These are phyloP conservation scores for Marasmius sp. DNA, from an alignment of 1,284 basidiomycete genomes.

Conservation along the genomic window DNA sequence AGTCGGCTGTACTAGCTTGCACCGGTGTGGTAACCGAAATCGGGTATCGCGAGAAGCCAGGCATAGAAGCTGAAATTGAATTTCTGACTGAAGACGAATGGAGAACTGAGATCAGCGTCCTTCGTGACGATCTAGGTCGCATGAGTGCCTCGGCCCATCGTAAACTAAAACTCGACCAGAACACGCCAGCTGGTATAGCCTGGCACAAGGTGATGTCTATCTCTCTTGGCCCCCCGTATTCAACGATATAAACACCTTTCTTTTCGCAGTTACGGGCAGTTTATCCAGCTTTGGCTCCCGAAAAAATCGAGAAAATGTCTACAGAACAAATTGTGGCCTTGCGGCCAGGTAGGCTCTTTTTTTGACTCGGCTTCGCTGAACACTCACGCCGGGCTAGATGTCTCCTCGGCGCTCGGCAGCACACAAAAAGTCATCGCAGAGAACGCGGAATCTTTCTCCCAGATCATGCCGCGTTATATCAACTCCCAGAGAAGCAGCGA, in stretches of 20 bases:
- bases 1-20: constrained; percentile 43
- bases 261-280: constrained; percentile 54
- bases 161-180: constrained; percentile 46
- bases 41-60: constrained; percentile 50
- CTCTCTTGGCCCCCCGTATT: neutral
- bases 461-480: constrained; percentile 59
- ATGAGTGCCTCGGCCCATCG: constrained; percentile 56
- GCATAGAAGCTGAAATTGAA: constrained; percentile 57
- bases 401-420: constrained; percentile 46
- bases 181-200: constrained; percentile 58
- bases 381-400: constrained; percentile 25
- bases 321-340: constrained; percentile 48
- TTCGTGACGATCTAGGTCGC: constrained; percentile 53
- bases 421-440: constrained; percentile 50
- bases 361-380: neutral
- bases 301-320: constrained; percentile 46
- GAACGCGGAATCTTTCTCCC: constrained; percentile 50
- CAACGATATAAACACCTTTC: neutral
- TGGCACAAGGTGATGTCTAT: constrained; percentile 50
- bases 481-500: constrained; percentile 59
- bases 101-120: constrained; percentile 51
- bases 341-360: constrained; percentile 39
- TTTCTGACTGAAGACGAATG: constrained; percentile 58
- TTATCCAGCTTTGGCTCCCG: constrained; percentile 50
- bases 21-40: constrained; percentile 68